Conservation (phyloP, 768 basidiomycete species). For the Suillus clintonianus region DNA sequence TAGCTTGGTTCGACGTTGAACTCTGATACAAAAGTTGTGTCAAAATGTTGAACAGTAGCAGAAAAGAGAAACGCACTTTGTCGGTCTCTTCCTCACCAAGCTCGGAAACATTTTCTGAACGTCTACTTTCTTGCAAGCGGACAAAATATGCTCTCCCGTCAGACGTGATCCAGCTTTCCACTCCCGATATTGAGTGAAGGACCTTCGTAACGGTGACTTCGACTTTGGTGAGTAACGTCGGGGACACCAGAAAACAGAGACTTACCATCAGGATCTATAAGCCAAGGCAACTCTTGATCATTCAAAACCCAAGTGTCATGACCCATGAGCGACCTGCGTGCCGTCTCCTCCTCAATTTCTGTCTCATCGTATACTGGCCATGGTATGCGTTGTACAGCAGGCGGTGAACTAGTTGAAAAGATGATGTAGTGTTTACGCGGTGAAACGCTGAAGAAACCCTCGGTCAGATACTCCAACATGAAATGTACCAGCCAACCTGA, state of each 20-base stretch:
- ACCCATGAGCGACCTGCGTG: slow-evolving; percentile 36
- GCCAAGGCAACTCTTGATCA: slow-evolving; percentile 70
- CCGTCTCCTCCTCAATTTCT: slow-evolving; percentile 36
- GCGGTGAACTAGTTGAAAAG: slow-evolving; percentile 74
- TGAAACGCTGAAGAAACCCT: slow-evolving; percentile 56
- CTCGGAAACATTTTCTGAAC: slow-evolving; percentile 3
- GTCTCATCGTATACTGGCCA: slow-evolving; percentile 64
- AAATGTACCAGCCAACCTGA: slow-evolving; percentile 50
- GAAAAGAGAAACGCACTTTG: slow-evolving; percentile 33
- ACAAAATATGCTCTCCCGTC: slow-evolving; percentile 85
- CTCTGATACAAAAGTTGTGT: not conserved
- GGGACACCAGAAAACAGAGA: slow-evolving; percentile 2
- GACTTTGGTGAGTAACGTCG: not conserved
- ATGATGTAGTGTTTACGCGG: slow-evolving; percentile 68
- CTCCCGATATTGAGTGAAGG: slow-evolving; percentile 55
- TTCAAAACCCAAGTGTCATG: slow-evolving; percentile 75
- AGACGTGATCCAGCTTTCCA: slow-evolving; percentile 84
- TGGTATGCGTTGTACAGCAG: slow-evolving; percentile 80
- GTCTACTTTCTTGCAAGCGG: slow-evolving; percentile 49
- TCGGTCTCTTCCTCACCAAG: slow-evolving; percentile 55
- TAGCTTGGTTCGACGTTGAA: slow-evolving; percentile 16
- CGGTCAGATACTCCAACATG: slow-evolving; percentile 5
- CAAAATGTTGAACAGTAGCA: slow-evolving; percentile 1
- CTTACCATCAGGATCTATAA: slow-evolving; percentile 73
- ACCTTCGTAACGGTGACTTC: slow-evolving; percentile 70